phyloP scores from a whole-genome alignment of 2,329 filamentous ascomycete species.

The Cadophora luteo-olivacea region DNA sequence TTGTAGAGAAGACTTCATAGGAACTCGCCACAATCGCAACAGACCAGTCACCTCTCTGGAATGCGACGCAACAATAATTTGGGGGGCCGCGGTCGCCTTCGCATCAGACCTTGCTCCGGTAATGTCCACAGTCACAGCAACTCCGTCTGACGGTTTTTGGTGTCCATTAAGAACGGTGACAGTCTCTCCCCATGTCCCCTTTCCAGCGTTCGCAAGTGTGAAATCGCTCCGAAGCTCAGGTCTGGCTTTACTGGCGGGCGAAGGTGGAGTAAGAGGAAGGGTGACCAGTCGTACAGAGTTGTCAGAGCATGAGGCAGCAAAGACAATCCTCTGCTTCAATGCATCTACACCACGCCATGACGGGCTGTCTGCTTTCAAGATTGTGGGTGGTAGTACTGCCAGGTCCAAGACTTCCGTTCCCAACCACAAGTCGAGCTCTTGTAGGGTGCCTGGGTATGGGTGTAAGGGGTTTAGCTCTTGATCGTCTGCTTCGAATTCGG shows the following conservation, averaged over 20 bases:
- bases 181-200: conserved; percentile 68
- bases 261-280: conserved; percentile 66
- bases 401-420: conserved; percentile 62
- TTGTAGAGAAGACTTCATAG: conserved; percentile 47
- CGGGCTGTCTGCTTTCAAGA: conserved; percentile 55
- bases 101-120: conserved; percentile 38
- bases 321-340: conserved; percentile 64
- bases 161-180: conserved; percentile 61
- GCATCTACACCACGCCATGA: conserved; percentile 53
- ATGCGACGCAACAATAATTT: conserved; percentile 65
- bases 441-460: conserved; percentile 61
- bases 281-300: conserved; percentile 64
- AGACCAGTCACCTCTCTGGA: conserved; percentile 64
- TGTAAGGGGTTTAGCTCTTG: conserved; percentile 44
- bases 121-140: conserved; percentile 58
- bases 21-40: conserved; percentile 64
- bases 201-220: conserved; percentile 61
- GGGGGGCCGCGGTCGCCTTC: conserved; percentile 43
- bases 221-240: conserved; percentile 58
- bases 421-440: conserved; percentile 66
- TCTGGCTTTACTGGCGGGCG: conserved; percentile 62
- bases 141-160: conserved; percentile 57
- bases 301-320: conserved; percentile 64
- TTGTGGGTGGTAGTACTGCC: conserved; percentile 59
- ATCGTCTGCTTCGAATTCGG: conserved; percentile 63